Evolutionary conservation across 169 alveolate species (phyloP).

Genomic region (Plasmodium vivax): DNA sequence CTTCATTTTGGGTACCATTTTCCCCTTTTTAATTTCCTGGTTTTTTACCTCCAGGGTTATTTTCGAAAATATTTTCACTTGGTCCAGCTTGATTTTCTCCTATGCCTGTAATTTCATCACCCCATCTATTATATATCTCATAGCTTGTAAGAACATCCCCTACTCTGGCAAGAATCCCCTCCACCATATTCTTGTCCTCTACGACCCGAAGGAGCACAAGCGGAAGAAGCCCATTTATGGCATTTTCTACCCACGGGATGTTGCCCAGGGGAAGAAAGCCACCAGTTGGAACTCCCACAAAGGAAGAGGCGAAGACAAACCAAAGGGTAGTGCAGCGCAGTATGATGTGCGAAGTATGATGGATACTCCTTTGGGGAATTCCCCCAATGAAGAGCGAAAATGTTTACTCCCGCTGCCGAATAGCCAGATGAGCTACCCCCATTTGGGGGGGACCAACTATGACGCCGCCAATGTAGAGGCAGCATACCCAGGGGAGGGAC

Average conservation of each 20-base stretch:
- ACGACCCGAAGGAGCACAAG: slow-evolving; percentile 65
- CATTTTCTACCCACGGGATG: not conserved
- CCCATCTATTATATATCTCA: slow-evolving; percentile 71
- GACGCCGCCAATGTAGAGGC: not conserved
- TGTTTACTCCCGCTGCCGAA: not conserved
- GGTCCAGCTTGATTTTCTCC: slow-evolving; percentile 73
- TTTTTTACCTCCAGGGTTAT: slow-evolving; percentile 69
- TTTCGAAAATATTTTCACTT: slow-evolving; percentile 64
- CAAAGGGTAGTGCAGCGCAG: not conserved
- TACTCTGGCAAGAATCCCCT: slow-evolving; percentile 65
- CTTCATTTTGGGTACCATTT: slow-evolving; percentile 77
- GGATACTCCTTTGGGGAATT: not conserved
- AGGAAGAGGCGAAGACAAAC: not conserved
- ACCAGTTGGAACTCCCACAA: not conserved
- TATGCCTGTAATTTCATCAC: slow-evolving; percentile 76
- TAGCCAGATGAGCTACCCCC: not conserved
- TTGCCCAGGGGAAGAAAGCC: not conserved
- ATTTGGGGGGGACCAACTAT: not conserved
- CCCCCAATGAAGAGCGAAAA: not conserved
- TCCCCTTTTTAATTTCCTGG: slow-evolving; percentile 83
- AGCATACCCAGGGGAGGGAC: not conserved
- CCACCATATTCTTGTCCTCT: slow-evolving; percentile 44
- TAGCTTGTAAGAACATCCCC: slow-evolving; percentile 75
- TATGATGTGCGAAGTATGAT: not conserved
- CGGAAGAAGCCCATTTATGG: not conserved